phyloP scores from a whole-genome alignment of 371 early-diverging fungal species.

The Mucor irregularis region DNA sequence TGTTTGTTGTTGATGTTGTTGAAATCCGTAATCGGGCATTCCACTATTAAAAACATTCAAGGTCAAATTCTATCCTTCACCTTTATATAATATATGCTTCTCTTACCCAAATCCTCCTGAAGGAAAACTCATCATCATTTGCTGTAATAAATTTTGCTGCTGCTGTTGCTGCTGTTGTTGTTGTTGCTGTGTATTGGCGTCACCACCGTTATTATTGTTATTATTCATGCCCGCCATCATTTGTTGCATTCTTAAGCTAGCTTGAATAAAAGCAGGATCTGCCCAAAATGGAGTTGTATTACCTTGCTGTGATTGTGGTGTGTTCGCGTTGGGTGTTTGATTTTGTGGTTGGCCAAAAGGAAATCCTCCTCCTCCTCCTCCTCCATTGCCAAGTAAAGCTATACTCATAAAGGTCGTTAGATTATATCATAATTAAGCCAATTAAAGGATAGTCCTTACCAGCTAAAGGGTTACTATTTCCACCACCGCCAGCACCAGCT shows the following conservation, averaged over 20 bases:
- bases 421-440: not conserved
- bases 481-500: constrained; percentile 1
- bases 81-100: not conserved
- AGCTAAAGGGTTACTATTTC: constrained; percentile 45
- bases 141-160: constrained; percentile 20
- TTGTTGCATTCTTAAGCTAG: constrained; percentile 43
- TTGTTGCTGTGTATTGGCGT: constrained; percentile 7
- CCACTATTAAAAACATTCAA: not conserved
- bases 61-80: not conserved
- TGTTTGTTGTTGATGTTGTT: constrained; percentile 4
- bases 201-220: not conserved
- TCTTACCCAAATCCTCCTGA: constrained; percentile 20
- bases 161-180: not conserved
- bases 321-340: constrained; percentile 28
- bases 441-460: constrained; percentile 25
- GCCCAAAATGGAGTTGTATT: constrained; percentile 41
- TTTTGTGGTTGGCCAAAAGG: constrained; percentile 48
- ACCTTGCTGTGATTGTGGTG: constrained; percentile 8
- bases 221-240: constrained; percentile 25
- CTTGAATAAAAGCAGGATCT: constrained; percentile 50
- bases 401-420: not conserved
- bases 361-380: constrained; percentile 12
- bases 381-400: constrained; percentile 23
- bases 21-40: not conserved
- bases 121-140: constrained; percentile 28